Percentiles rank a stretch among this genome's conserved stretches.
These are phyloP conservation scores for Dioscorea dumetorum DNA, from an alignment of 106 monocot species.

Conservation along the genomic window DNA sequence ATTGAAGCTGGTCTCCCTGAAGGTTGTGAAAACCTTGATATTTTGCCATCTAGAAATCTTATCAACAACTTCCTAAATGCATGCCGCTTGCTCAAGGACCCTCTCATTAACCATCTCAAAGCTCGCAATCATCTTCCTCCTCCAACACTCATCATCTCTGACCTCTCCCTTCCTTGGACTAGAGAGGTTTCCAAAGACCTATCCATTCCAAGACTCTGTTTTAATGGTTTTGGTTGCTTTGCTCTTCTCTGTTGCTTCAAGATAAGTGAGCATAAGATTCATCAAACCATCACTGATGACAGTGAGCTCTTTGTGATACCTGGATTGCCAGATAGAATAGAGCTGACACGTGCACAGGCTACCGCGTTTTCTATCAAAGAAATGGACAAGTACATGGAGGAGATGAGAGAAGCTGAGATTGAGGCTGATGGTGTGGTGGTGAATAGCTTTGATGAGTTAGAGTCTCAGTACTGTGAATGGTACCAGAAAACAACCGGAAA, in stretches of 20 bases:
- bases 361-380: constrained; percentile 1
- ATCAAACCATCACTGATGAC: constrained; percentile 11
- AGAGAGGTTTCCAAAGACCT: constrained; percentile 13
- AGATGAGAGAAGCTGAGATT: constrained; percentile 8
- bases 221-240: constrained; percentile 33
- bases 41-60: not conserved
- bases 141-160: constrained; percentile 38
- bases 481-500: too few relatives aligned
- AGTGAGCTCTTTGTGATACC: constrained; percentile 25
- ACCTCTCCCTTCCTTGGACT: constrained; percentile 32
- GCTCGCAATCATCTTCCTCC: not conserved
- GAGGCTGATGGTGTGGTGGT: constrained; percentile 38
- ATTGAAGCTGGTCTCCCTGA: constrained; percentile 36
- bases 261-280: constrained; percentile 3
- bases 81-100: too few relatives aligned
- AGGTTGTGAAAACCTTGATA: constrained; percentile 34
- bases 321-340: constrained; percentile 29
- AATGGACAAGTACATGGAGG: not conserved
- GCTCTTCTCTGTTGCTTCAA: constrained; percentile 14
- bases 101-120: constrained; percentile 15
- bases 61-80: constrained; percentile 21
- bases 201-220: constrained; percentile 27
- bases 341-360: too few relatives aligned
- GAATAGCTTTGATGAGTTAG: constrained; percentile 59
- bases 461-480: constrained; percentile 18